phyloP scores from a whole-genome alignment of 2,329 filamentous ascomycete species.

The Curvularia eragrostidis region DNA sequence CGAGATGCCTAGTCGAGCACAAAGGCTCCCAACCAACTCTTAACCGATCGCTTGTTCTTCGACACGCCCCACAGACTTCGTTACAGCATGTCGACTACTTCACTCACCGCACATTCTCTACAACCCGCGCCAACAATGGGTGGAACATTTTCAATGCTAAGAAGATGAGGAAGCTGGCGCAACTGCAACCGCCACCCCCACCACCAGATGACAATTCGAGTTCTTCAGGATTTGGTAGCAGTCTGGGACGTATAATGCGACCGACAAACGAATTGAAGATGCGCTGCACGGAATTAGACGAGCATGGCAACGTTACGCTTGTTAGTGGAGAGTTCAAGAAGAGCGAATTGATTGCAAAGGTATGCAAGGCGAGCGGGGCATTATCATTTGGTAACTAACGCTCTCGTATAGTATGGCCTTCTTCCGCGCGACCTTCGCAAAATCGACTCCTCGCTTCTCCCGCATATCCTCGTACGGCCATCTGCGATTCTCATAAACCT shows the following conservation, averaged over 20 bases:
- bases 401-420: conserved; percentile 75
- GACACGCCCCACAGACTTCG: background rate
- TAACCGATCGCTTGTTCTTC: conserved; percentile 3
- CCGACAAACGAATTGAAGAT: conserved; percentile 83
- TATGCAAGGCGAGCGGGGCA: conserved; percentile 44
- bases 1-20: conserved; percentile 6
- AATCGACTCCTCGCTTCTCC: conserved; percentile 94
- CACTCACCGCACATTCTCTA: conserved; percentile 16
- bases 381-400: conserved; percentile 10
- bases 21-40: conserved; percentile 4
- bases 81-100: background rate
- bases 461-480: conserved; percentile 91
- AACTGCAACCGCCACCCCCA: conserved; percentile 64
- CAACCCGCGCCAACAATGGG: conserved; percentile 16
- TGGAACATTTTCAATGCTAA: conserved; percentile 40
- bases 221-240: conserved; percentile 51
- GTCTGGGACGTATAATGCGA: conserved; percentile 74
- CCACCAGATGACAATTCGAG: conserved; percentile 64
- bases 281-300: conserved; percentile 93
- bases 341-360: conserved; percentile 93
- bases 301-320: conserved; percentile 87
- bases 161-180: conserved; percentile 50
- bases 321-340: conserved; percentile 98
- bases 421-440: conserved; percentile 94
- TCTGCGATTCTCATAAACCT: conserved; percentile 94